Percentiles rank a stretch among this genome's conserved stretches.
Conservation (phyloP, 495 filamentous ascomycete genomes). For the Penicillium ochrochloron region DNA sequence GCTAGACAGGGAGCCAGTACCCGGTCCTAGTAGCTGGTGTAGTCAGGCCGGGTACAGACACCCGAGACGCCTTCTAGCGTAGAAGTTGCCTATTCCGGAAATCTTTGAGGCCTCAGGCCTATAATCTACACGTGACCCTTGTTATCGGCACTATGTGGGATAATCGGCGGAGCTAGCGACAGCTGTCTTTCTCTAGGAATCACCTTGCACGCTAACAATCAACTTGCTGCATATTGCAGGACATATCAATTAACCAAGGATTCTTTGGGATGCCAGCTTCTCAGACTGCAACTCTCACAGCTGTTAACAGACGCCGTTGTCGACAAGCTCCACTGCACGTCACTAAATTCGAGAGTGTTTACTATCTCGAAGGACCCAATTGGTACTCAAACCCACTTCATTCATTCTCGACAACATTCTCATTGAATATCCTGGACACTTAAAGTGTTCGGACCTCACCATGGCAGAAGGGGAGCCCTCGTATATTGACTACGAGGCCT, state of each 20-base stretch:
- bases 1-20: not conserved
- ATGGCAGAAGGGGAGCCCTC: constrained; percentile 62
- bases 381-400: not conserved
- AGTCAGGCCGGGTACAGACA: not conserved
- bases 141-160: constrained; percentile 27
- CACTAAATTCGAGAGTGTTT: not conserved
- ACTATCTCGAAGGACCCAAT: not conserved
- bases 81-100: not conserved
- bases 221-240: not conserved
- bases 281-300: not conserved
- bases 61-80: not conserved
- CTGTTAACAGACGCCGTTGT: too few species aligned
- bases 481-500: constrained; percentile 96
- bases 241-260: not conserved
- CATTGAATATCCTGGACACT: not conserved
- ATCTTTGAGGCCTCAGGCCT: constrained; percentile 11
- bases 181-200: constrained; percentile 24
- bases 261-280: not conserved
- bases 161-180: constrained; percentile 30
- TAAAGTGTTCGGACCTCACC: not conserved
- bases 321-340: not conserved
- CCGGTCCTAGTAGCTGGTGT: not conserved
- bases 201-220: not conserved
- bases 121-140: constrained; percentile 10
- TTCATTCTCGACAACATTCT: not conserved